phyloP scores from a whole-genome alignment of 2,329 filamentous ascomycete genomes.

The Coleophoma crateriformis region DNA sequence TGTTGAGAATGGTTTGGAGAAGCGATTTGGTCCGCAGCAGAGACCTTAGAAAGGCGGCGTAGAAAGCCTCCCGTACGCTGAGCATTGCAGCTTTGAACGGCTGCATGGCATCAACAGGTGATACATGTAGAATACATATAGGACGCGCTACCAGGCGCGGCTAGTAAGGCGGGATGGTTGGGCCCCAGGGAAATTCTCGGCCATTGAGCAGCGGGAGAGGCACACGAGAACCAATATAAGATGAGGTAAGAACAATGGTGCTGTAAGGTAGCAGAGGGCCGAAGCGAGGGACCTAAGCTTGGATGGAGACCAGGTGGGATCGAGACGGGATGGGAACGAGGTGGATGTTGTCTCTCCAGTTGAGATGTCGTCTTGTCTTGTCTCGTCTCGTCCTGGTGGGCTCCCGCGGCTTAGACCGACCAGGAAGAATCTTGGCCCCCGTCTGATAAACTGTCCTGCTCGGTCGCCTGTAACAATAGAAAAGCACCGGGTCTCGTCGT shows the following conservation, averaged over 20 bases:
- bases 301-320: too few relatives aligned
- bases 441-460: too few relatives aligned
- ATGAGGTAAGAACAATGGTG: background rate
- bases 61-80: conserved; percentile 46
- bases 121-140: conserved; percentile 23
- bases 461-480: too few relatives aligned
- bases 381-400: too few relatives aligned
- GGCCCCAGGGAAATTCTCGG: background rate
- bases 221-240: background rate
- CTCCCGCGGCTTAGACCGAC: too few relatives aligned
- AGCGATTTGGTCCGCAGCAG: conserved; percentile 54
- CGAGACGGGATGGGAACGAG: too few relatives aligned
- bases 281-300: too few relatives aligned
- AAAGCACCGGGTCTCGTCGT: too few relatives aligned
- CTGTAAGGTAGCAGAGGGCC: too few relatives aligned
- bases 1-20: conserved; percentile 49
- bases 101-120: conserved; percentile 31
- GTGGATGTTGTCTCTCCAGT: too few relatives aligned
- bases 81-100: conserved; percentile 52
- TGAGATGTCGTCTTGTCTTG: too few relatives aligned
- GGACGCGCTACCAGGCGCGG: conserved; percentile 3
- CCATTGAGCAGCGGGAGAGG: background rate
- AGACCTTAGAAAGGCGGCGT: conserved; percentile 50
- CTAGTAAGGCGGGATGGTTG: conserved; percentile 1
- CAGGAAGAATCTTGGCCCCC: too few relatives aligned